Evolutionary conservation across 805 yeast species (phyloP), one percentile per base, ranked within the genome.

Genomic region (Candida rishiriensis): DNA sequence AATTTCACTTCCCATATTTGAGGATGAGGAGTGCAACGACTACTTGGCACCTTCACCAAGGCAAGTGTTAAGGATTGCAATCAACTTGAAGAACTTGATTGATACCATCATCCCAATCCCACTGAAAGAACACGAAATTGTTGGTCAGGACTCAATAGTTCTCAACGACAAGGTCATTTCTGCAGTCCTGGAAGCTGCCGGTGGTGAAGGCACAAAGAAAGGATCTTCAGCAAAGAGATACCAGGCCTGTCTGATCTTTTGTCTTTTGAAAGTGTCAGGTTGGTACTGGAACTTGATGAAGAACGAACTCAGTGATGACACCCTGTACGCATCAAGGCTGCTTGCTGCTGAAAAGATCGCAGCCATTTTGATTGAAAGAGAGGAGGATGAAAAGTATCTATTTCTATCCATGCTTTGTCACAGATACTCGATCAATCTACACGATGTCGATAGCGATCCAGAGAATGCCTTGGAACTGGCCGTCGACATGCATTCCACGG

Each of bases 401-500:
- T 85, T 88, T 57, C 72, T 85, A 54, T 81, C 83, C 28, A 76
- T 88, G 82, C 70, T 88, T 16, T 83, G 91, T 58, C 89, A 82
- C 55, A 70, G 95, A 29, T 88, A 81, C 64, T 69, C 78, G 21
- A 80, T 87, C 51, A 78, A 75, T 50, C 70, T 85, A 39, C 75
- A 81, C 52, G 85, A 79, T 38, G 71, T 60, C 28, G 89, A 83
- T 51, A 64, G 80, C 1, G 70, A 61, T 4, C 91, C 95, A 0
- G 65, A 74, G n/a, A 83, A 78, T 63, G 95, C 89, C 0, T 66
- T 88, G 50, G 97, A 88, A 60, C 63, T 88, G 55, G 95, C 96
- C 0, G 88, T 86, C 26, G 96, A 88, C 58, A 78, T 81, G 77
- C 96, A 88, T 53, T 77, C 85, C 10, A 81, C 90, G 9, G 72